Evolutionary conservation across 2,329 filamentous ascomycete species (phyloP).

Genomic region (Scytalidium lignicola): DNA sequence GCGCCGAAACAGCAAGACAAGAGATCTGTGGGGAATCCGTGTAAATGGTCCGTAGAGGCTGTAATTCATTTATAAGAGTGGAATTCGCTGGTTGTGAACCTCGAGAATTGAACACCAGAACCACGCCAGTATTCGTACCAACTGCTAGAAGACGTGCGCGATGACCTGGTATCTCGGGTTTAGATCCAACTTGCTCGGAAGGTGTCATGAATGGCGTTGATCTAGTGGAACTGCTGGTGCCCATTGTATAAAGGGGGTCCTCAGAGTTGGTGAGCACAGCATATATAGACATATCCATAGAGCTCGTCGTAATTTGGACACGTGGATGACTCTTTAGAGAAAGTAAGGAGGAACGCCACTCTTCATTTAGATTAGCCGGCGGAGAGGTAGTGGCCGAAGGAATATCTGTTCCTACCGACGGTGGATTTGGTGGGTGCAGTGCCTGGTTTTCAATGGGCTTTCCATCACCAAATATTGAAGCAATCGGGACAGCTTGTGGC

Average conservation of each 20-base stretch:
- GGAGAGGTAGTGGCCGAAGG: slow-evolving; percentile 11
- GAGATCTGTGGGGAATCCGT: slow-evolving; percentile 88
- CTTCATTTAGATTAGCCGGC: slow-evolving; percentile 41
- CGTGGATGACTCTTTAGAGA: slow-evolving; percentile 54
- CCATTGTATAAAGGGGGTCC: slow-evolving; percentile 64
- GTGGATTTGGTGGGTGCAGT: slow-evolving; percentile 14
- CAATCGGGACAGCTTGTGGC: slow-evolving; percentile 15
- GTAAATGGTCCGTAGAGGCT: slow-evolving; percentile 74
- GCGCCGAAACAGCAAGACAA: slow-evolving; percentile 72
- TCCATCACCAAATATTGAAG: slow-evolving; percentile 27
- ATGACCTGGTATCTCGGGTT: slow-evolving; percentile 72
- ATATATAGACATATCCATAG: slow-evolving; percentile 70
- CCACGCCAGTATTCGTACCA: slow-evolving; percentile 71
- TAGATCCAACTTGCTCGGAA: slow-evolving; percentile 13
- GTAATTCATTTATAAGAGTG: slow-evolving; percentile 52
- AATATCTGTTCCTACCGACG: slow-evolving; percentile 12
- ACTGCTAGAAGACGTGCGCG: slow-evolving; percentile 75
- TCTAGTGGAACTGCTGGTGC: slow-evolving; percentile 36
- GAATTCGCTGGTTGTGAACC: slow-evolving; percentile 51
- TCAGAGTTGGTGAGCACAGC: slow-evolving; percentile 68
- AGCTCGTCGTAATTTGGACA: slow-evolving; percentile 62
- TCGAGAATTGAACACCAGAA: slow-evolving; percentile 83
- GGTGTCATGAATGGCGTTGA: slow-evolving; percentile 22
- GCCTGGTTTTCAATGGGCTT: slow-evolving; percentile 14
- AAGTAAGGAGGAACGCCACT: slow-evolving; percentile 62